These are phyloP conservation scores for Sarocladium kiliense DNA, from an alignment of 2,329 filamentous ascomycete genomes.

Conservation along the genomic window DNA sequence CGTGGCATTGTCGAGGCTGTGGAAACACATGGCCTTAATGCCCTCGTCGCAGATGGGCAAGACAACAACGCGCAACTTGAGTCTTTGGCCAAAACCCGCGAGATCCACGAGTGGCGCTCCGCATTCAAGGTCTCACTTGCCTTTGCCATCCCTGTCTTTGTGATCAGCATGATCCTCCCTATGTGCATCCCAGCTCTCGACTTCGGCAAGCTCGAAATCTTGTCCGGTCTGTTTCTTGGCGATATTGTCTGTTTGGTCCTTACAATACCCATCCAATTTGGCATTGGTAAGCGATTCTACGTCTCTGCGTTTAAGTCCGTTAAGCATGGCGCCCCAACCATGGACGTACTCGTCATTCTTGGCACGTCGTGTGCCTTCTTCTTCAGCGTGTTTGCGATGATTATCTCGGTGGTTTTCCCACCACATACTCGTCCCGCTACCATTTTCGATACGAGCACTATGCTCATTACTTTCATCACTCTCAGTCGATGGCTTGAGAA, in stretches of 20 bases:
- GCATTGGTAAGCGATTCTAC: slow-evolving; percentile 93
- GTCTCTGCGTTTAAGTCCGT: slow-evolving; percentile 88
- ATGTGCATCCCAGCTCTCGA: slow-evolving; percentile 76
- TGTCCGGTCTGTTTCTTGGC: slow-evolving; percentile 79
- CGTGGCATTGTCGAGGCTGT: slow-evolving; percentile 77
- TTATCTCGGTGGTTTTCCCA: slow-evolving; percentile 68
- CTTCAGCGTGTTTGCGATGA: slow-evolving; percentile 85
- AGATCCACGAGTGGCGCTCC: slow-evolving; percentile 87
- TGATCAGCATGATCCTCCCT: slow-evolving; percentile 90
- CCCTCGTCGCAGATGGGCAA: slow-evolving; percentile 81
- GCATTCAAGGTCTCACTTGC: slow-evolving; percentile 72
- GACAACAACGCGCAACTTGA: slow-evolving; percentile 97
- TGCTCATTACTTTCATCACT: slow-evolving; percentile 95
- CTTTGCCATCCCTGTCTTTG: slow-evolving; percentile 86
- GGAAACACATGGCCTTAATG: slow-evolving; percentile 81
- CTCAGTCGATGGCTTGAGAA: slow-evolving; percentile 91
- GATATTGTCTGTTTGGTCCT: slow-evolving; percentile 79
- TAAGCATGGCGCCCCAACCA: slow-evolving; percentile 86
- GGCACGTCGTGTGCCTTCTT: slow-evolving; percentile 95
- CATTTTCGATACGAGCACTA: slow-evolving; percentile 96
- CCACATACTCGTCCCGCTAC: slow-evolving; percentile 79
- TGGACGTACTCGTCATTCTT: slow-evolving; percentile 93
- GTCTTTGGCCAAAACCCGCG: slow-evolving; percentile 90
- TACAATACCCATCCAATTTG: slow-evolving; percentile 93
- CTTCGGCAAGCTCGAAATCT: slow-evolving; percentile 62